A percentile compares a stretch with the other conserved stretches of the same genome.
Evolutionary conservation across 1,284 basidiomycete genomes (phyloP).

Genomic region (Rhodotorula mucilaginosa): DNA sequence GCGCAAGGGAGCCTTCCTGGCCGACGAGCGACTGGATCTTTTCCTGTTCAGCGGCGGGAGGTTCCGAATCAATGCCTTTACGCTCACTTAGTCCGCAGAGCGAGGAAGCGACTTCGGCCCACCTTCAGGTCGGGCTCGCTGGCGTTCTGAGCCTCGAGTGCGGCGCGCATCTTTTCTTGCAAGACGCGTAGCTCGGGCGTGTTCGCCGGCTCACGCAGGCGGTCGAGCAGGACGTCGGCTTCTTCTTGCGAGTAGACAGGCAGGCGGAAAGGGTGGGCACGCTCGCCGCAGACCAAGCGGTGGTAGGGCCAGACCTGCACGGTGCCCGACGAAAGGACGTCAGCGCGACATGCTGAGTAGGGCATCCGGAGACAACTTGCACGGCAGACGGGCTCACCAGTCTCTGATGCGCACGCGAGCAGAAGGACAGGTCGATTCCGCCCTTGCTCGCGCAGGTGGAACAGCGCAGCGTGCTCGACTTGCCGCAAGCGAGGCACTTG

Average conservation of each 20-base stretch:
- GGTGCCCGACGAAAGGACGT: no score
- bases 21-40: background rate
- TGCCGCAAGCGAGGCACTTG: constrained; percentile 2
- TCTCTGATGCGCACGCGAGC: background rate
- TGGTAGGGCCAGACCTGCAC: background rate
- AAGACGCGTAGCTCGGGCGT: background rate
- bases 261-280: background rate
- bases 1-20: background rate
- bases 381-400: background rate
- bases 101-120: background rate
- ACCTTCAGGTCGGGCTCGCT: background rate
- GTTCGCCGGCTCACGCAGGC: background rate
- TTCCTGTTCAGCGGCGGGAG: background rate
- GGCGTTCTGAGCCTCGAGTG: background rate
- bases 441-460: background rate
- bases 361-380: no score
- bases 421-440: background rate
- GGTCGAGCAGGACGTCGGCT: background rate
- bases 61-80: background rate
- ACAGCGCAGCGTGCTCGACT: background rate
- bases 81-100: no score
- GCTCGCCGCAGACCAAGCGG: background rate
- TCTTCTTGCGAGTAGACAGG: background rate
- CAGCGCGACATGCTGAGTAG: no score
- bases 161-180: background rate